phyloP scores from a whole-genome alignment of 225 moss, liverwort and hornwort species.

The Polytrichum commune region DNA sequence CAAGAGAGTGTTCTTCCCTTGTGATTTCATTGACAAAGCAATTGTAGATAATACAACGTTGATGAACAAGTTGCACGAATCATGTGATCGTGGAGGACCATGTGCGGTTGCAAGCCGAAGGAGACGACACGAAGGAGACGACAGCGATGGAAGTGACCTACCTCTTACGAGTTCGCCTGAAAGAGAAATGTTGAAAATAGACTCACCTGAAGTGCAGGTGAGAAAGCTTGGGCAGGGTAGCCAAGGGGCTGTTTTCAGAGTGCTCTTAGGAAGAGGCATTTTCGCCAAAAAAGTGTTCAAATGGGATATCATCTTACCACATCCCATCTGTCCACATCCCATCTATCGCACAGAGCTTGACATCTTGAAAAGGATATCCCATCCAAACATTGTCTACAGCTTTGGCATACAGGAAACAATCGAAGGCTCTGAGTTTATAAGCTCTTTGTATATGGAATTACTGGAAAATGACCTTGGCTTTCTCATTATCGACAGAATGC shows the following conservation, averaged over 20 bases:
- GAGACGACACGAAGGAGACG: too few species aligned
- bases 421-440: not conserved
- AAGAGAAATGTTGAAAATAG: too few species aligned
- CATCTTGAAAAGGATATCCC: not conserved
- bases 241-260: constrained; percentile 1
- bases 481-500: not conserved
- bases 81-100: too few species aligned
- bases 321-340: not conserved
- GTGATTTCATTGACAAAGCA: not conserved
- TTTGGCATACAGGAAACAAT: not conserved
- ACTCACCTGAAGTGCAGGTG: too few species aligned
- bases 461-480: not conserved
- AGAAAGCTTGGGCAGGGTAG: not conserved
- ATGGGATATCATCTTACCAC: too few species aligned
- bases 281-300: constrained; percentile 1
- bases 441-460: not conserved
- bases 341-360: not conserved
- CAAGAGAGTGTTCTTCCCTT: not conserved
- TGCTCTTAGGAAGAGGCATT: constrained; percentile 17
- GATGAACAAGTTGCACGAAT: not conserved
- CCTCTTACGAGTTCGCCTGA: too few species aligned
- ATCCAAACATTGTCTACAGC: constrained; percentile 18
- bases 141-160: too few species aligned
- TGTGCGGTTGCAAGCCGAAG: too few species aligned
- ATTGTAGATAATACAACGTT: not conserved